phyloP scores from a whole-genome alignment of 2,329 filamentous ascomycete genomes.

The Cladophialophora yegresii region DNA sequence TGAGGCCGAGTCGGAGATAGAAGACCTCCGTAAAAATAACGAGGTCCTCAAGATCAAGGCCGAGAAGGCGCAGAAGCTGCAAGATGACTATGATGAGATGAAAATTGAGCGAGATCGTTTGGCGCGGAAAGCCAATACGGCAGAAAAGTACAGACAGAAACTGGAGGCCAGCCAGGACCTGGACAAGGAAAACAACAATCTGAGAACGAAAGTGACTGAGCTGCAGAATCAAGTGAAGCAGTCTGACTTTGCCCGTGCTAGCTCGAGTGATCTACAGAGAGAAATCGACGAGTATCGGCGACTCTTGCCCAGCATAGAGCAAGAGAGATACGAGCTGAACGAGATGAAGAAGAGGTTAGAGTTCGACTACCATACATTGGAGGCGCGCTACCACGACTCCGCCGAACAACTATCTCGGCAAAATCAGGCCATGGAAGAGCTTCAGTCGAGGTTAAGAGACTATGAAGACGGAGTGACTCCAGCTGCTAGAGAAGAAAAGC shows the following conservation, averaged over 20 bases:
- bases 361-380: slow-evolving; percentile 52
- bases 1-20: slow-evolving; percentile 50
- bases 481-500: slow-evolving; percentile 13
- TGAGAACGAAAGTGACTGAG: slow-evolving; percentile 51
- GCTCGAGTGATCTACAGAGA: slow-evolving; percentile 35
- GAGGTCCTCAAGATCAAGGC: slow-evolving; percentile 50
- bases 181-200: slow-evolving; percentile 51
- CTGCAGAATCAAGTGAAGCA: slow-evolving; percentile 52
- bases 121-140: slow-evolving; percentile 51
- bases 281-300: slow-evolving; percentile 45
- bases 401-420: slow-evolving; percentile 44
- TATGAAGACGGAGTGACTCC: slow-evolving; percentile 33
- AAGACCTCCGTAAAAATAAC: slow-evolving; percentile 48
- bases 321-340: slow-evolving; percentile 52
- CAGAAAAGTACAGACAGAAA: slow-evolving; percentile 54
- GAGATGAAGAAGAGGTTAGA: slow-evolving; percentile 53
- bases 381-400: slow-evolving; percentile 47
- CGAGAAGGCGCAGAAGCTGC: slow-evolving; percentile 47
- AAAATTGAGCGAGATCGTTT: slow-evolving; percentile 52
- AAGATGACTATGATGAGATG: slow-evolving; percentile 54
- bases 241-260: slow-evolving; percentile 43
- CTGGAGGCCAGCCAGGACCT: slow-evolving; percentile 52
- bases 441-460: slow-evolving; percentile 33
- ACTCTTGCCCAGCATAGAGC: slow-evolving; percentile 51
- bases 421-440: slow-evolving; percentile 37